These are phyloP conservation scores for carrot (Daucus carota) DNA, from an alignment of 129 eudicot genomes.

Conservation along the genomic window DNA sequence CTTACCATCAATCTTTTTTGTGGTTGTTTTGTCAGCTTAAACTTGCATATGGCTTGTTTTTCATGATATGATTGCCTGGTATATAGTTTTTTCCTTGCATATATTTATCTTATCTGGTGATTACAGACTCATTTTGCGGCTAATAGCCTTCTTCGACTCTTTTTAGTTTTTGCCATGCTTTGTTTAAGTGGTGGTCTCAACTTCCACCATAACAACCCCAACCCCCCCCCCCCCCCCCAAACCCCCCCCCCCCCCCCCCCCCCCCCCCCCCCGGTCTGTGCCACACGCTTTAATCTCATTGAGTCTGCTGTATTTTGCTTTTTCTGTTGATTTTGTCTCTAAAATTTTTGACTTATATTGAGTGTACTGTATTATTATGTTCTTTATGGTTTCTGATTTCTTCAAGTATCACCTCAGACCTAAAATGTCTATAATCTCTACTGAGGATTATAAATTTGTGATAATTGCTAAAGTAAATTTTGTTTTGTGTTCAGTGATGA, in stretches of 20 bases:
- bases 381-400: background rate
- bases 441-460: background rate
- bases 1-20: background rate
- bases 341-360: background rate
- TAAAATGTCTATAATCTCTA: background rate
- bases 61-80: background rate
- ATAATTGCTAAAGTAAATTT: background rate
- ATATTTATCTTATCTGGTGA: background rate
- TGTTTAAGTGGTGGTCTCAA: background rate
- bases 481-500: slow-evolving; percentile 38
- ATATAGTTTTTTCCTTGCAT: background rate
- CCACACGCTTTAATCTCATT: background rate
- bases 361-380: too few species aligned
- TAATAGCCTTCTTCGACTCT: background rate
- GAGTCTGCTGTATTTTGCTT: background rate
- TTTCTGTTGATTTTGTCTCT: background rate
- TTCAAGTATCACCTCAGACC: background rate
- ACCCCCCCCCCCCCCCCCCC: too few species aligned
- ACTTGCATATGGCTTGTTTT: background rate
- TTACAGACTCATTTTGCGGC: background rate
- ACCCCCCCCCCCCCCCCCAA: too few species aligned
- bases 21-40: background rate
- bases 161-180: background rate
- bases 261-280: too few species aligned
- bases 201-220: too few species aligned